A percentile compares a stretch with the other conserved stretches of the same genome.
These are phyloP conservation scores for Leishmania mexicana DNA, from an alignment of 208 protist species.

Conservation along the genomic window DNA sequence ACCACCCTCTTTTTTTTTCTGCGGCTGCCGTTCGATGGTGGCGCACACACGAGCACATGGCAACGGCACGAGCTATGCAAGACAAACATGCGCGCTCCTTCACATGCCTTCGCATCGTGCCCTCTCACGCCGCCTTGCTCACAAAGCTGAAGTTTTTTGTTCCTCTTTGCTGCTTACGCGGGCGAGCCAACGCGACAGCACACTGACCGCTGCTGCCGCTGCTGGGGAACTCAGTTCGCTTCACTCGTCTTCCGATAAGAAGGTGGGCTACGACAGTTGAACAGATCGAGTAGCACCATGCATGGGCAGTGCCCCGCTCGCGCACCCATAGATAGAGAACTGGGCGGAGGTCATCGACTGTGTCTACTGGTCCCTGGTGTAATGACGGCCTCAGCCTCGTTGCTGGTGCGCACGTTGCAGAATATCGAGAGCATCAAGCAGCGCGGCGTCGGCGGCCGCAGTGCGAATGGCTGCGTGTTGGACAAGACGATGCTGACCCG, in stretches of 20 bases:
- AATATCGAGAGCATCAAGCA: slow-evolving; percentile 42
- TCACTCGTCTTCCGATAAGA: background rate
- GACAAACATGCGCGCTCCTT: background rate
- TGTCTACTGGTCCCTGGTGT: slow-evolving; percentile 35
- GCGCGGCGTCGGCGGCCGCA: slow-evolving; percentile 28
- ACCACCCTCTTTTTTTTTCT: background rate
- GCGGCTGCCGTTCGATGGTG: no score
- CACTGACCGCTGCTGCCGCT: background rate
- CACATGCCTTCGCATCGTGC: background rate
- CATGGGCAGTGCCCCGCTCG: background rate
- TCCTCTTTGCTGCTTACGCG: no score
- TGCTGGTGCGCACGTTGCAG: slow-evolving; percentile 28
- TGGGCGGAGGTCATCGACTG: background rate
- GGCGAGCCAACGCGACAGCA: background rate
- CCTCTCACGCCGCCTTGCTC: background rate
- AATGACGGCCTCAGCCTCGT: slow-evolving; percentile 36
- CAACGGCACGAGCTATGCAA: background rate
- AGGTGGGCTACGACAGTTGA: background rate
- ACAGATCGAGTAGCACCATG: background rate
- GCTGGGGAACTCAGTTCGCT: background rate
- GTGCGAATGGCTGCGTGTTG: slow-evolving; percentile 48
- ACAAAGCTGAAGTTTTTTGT: background rate
- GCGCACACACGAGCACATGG: background rate
- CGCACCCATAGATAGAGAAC: background rate
- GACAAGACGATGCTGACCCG: slow-evolving; percentile 32